Evolutionary conservation across 768 basidiomycete genomes (phyloP), one percentile per base, ranked within the genome.

Genomic region (Lentinula guzmanii): DNA sequence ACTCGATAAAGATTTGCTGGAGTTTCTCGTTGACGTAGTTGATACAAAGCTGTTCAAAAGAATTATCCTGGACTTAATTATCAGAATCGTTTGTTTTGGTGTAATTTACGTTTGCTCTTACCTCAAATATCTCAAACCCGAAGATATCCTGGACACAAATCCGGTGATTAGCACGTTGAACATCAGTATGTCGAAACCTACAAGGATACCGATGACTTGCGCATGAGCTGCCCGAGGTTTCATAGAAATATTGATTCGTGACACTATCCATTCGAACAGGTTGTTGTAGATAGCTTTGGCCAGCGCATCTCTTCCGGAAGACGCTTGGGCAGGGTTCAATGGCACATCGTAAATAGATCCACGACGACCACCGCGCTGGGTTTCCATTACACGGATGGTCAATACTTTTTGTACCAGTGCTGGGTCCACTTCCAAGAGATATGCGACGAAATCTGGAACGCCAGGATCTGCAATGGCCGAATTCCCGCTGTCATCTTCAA

Each of bases 11-110:
- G 69, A 98, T 99, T 71, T 96, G 96, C 68, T 99, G 96, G 28
- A 99, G 83, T 76, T 99, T 99, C 76, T 99, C 97, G 81, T 99
- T 99, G 77, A 98, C 97, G 69, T 99, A 99, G 79, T 99, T 99
- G 82, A 99, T 99, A 78, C 97, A 99, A 18, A 99, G 86, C 74
- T 99, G 95, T 71, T 95, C 94, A 70, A 95, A 95, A 4, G 93
- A 94, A 74, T 96, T 96, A 72, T 95, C 91, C 90, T 95, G 31
- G 18, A 52, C 39, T 54, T 56, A 60, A 62, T 10, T 63, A 46
- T 61, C 33, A 65, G 35, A 5, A 18, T 39, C 1, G 55, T 37
- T 24, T 57, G 41, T 31, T 15, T 21, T 35, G 13, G 39, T 21
- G 31, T 37, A 13, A 15, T 52, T 34, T 34, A 57, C 51, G 11